phyloP scores from a whole-genome alignment of 352 stramenopile genomes.

The Globisporangium spiculum region DNA sequence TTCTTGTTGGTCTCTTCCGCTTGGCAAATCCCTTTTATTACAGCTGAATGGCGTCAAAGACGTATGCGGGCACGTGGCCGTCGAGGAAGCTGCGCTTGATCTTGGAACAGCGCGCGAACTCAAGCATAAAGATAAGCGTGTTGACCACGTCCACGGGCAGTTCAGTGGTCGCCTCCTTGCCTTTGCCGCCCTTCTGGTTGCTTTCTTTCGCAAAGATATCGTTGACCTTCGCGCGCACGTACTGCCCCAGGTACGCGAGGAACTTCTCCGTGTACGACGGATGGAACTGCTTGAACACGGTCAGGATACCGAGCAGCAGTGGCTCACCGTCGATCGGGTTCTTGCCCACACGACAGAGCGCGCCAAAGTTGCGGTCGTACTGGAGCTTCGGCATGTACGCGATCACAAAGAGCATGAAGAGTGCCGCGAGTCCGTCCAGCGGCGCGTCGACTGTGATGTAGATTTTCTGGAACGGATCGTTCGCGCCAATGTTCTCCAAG shows the following conservation, averaged over 20 bases:
- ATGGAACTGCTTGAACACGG: constrained; percentile 95
- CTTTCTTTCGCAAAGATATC: constrained; percentile 66
- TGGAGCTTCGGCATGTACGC: constrained; percentile 93
- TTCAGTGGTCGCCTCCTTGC: constrained; percentile 33
- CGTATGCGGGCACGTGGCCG: constrained; percentile 81
- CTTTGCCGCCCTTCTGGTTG: constrained; percentile 30
- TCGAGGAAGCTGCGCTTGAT: constrained; percentile 83
- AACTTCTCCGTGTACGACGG: constrained; percentile 93
- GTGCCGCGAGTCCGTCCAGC: constrained; percentile 86
- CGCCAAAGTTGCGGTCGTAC: constrained; percentile 90
- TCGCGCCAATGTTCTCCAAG: constrained; percentile 88
- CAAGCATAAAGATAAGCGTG: constrained; percentile 88
- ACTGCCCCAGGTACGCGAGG: constrained; percentile 92
- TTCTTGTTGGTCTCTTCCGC: background rate
- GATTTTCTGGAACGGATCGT: constrained; percentile 93
- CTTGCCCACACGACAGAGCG: constrained; percentile 85
- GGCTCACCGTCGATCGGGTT: constrained; percentile 92
- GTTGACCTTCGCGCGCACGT: constrained; percentile 87
- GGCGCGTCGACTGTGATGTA: constrained; percentile 92
- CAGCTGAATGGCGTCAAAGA: constrained; percentile 88
- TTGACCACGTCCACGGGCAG: constrained; percentile 84
- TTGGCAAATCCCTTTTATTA: constrained; percentile 11
- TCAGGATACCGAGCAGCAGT: constrained; percentile 89
- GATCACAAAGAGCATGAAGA: constrained; percentile 92
- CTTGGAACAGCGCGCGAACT: constrained; percentile 82